phyloP scores from a whole-genome alignment of 352 stramenopile species.

The Phytopythium sindhum region DNA sequence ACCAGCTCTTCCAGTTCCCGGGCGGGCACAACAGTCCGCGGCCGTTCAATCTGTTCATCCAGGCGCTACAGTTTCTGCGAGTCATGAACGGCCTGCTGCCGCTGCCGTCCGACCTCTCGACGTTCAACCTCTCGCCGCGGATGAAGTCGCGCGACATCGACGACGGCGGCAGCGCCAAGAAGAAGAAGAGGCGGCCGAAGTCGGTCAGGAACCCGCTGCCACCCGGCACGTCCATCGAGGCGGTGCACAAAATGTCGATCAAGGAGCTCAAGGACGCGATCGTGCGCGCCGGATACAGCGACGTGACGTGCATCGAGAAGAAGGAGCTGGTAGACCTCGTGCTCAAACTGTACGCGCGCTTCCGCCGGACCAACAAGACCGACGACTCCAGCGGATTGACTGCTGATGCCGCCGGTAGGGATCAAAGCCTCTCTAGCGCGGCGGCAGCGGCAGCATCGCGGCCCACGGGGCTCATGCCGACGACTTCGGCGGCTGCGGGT shows the following conservation, averaged over 20 bases:
- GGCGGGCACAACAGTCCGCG: slow-evolving; percentile 79
- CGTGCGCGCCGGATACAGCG: slow-evolving; percentile 61
- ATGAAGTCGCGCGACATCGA: slow-evolving; percentile 7
- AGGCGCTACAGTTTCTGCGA: slow-evolving; percentile 74
- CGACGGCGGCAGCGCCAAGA: slow-evolving; percentile 11
- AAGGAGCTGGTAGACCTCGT: slow-evolving; percentile 81
- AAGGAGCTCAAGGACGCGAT: slow-evolving; percentile 81
- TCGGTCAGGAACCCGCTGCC: slow-evolving; percentile 68
- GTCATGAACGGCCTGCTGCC: slow-evolving; percentile 78
- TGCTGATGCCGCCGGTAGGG: neutral
- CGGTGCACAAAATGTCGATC: slow-evolving; percentile 66
- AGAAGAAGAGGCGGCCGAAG: slow-evolving; percentile 22
- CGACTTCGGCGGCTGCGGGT: neutral
- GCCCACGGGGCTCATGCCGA: slow-evolving; percentile 6
- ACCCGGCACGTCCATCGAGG: slow-evolving; percentile 48
- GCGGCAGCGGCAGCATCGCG: slow-evolving; percentile 1
- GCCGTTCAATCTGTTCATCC: slow-evolving; percentile 73
- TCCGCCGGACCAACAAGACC: slow-evolving; percentile 46
- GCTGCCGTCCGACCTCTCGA: slow-evolving; percentile 52
- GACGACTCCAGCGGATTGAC: slow-evolving; percentile 11
- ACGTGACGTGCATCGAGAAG: slow-evolving; percentile 79
- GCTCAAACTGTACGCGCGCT: slow-evolving; percentile 71
- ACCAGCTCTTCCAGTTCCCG: slow-evolving; percentile 77
- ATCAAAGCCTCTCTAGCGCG: neutral
- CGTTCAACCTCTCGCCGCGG: slow-evolving; percentile 32